Evolutionary conservation across 805 yeast genomes (phyloP).

Genomic region (Kluyveromyces siamensis): DNA sequence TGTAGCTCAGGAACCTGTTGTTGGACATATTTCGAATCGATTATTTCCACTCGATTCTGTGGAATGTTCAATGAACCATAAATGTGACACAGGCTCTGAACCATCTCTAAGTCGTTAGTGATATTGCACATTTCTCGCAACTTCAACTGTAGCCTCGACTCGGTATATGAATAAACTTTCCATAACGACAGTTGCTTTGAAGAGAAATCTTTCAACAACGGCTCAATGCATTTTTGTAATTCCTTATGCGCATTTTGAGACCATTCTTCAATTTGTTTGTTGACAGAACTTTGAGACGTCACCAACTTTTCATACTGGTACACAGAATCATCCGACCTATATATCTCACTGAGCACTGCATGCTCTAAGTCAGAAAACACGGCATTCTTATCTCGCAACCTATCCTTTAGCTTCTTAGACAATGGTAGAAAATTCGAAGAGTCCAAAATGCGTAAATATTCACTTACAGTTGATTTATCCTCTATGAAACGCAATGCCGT

Average conservation of each 20-base stretch:
- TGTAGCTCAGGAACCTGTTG: slow-evolving; percentile 15
- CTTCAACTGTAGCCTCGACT: slow-evolving; percentile 20
- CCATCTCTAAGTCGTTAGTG: slow-evolving; percentile 16
- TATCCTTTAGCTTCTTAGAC: slow-evolving; percentile 5
- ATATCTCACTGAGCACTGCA: slow-evolving; percentile 8
- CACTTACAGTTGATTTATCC: slow-evolving; percentile 22
- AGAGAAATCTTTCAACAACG: slow-evolving; percentile 19
- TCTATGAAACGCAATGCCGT: slow-evolving; percentile 17
- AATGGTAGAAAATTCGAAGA: slow-evolving; percentile 17
- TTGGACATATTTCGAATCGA: neutral
- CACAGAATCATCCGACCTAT: slow-evolving; percentile 11
- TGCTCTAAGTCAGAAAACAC: slow-evolving; percentile 9
- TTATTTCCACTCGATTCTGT: slow-evolving; percentile 15
- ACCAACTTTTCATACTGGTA: slow-evolving; percentile 11
- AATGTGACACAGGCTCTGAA: slow-evolving; percentile 22
- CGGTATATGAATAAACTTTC: slow-evolving; percentile 26
- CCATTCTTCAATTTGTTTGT: slow-evolving; percentile 21
- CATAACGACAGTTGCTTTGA: slow-evolving; percentile 23
- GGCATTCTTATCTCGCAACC: slow-evolving; percentile 10
- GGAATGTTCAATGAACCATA: slow-evolving; percentile 24
- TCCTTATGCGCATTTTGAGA: slow-evolving; percentile 23
- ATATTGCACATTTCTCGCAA: slow-evolving; percentile 20
- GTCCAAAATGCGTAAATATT: slow-evolving; percentile 17
- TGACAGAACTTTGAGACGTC: slow-evolving; percentile 9
- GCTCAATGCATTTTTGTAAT: slow-evolving; percentile 22